Evolutionary conservation across 805 yeast genomes (phyloP).

Genomic region (Kodamaea restingae): DNA sequence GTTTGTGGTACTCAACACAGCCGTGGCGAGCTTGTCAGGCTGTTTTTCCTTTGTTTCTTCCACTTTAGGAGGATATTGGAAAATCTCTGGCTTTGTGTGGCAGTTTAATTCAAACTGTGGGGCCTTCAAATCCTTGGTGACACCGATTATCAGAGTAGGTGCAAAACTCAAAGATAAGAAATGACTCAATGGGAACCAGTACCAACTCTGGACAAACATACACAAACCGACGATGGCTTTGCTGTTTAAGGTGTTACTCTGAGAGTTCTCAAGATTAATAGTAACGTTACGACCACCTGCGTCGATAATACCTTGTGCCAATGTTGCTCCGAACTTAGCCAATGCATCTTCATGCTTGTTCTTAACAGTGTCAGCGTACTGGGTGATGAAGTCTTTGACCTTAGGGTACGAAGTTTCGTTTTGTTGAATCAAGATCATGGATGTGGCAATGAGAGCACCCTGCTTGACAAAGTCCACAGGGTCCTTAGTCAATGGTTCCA

Average conservation of each 20-base stretch:
- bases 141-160: slow-evolving; percentile 88
- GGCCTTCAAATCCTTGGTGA: slow-evolving; percentile 71
- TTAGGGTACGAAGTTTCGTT: slow-evolving; percentile 80
- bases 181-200: slow-evolving; percentile 97
- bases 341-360: slow-evolving; percentile 94
- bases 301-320: slow-evolving; percentile 95
- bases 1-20: slow-evolving; percentile 89
- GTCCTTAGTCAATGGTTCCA: slow-evolving; percentile 90
- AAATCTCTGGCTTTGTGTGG: slow-evolving; percentile 72
- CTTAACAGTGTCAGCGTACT: slow-evolving; percentile 68
- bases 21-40: slow-evolving; percentile 86
- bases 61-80: slow-evolving; percentile 85
- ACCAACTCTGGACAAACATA: slow-evolving; percentile 91
- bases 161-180: slow-evolving; percentile 87
- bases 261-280: slow-evolving; percentile 79
- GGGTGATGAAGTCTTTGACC: slow-evolving; percentile 71
- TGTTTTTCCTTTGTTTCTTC: slow-evolving; percentile 77
- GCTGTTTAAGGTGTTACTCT: slow-evolving; percentile 85
- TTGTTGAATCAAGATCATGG: slow-evolving; percentile 86
- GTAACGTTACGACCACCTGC: slow-evolving; percentile 99
- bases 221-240: slow-evolving; percentile 91
- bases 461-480: slow-evolving; percentile 97
- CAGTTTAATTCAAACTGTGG: slow-evolving; percentile 82
- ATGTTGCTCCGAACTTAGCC: slow-evolving; percentile 95
- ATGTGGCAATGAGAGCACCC: slow-evolving; percentile 89